Percentiles rank a stretch among this genome's conserved stretches.
These are phyloP conservation scores for Xylaria sp. DNA, from an alignment of 2,329 filamentous ascomycete genomes.

Conservation along the genomic window DNA sequence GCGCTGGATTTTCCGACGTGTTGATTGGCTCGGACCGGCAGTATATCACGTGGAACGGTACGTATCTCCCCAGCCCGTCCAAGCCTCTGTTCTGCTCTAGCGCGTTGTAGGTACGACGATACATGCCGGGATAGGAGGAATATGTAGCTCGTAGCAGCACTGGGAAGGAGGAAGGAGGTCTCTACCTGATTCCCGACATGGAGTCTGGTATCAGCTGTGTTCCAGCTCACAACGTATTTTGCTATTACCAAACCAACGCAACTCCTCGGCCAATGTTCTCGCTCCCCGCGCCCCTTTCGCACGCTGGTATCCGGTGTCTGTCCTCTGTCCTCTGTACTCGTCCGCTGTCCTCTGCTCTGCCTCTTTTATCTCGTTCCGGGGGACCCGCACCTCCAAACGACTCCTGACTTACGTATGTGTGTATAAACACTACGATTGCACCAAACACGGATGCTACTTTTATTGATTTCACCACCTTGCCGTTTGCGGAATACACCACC, in stretches of 20 bases:
- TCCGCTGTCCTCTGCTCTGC: background rate
- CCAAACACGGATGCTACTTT: conserved; percentile 34
- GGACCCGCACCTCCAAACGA: conserved; percentile 26
- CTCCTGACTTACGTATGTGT: conserved; percentile 1
- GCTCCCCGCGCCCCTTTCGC: background rate
- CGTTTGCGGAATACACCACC: conserved; percentile 36
- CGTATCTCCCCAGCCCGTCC: conserved; percentile 29
- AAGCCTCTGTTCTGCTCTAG: conserved; percentile 9
- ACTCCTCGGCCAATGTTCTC: conserved; percentile 16
- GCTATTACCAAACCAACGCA: conserved; percentile 12
- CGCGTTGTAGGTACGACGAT: background rate
- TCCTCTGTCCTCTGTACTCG: background rate
- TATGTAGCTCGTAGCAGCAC: background rate
- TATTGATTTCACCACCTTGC: conserved; percentile 35
- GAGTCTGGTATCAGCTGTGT: conserved; percentile 26
- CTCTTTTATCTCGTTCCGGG: conserved; percentile 16
- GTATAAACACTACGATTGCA: conserved; percentile 12
- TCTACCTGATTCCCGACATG: background rate
- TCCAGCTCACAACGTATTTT: conserved; percentile 18
- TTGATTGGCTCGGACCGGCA: conserved; percentile 30
- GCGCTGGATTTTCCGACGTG: background rate
- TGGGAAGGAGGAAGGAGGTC: background rate
- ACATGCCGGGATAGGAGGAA: background rate
- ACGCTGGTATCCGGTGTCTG: background rate
- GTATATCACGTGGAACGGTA: conserved; percentile 32